Conservation (phyloP, 2,329 filamentous ascomycete species). For the Aspergillus neotritici region DNA sequence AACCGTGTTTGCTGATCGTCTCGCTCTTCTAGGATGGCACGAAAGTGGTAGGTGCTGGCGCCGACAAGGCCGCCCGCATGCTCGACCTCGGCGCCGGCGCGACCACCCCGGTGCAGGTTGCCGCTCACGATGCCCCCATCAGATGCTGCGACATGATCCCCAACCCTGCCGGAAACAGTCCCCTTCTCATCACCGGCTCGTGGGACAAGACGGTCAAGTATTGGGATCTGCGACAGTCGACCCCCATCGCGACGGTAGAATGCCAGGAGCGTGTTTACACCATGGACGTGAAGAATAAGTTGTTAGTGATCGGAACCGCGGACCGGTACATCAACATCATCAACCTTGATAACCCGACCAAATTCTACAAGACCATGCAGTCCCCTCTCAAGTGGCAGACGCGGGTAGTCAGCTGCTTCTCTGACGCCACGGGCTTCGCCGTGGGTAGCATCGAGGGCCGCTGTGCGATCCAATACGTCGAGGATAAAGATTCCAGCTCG, state of each 20-base stretch:
- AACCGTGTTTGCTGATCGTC: slow-evolving; percentile 7
- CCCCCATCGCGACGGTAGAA: slow-evolving; percentile 42
- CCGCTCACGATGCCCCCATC: slow-evolving; percentile 79
- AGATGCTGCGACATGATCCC: slow-evolving; percentile 74
- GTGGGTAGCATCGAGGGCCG: slow-evolving; percentile 95
- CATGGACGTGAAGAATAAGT: slow-evolving; percentile 82
- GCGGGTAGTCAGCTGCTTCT: slow-evolving; percentile 88
- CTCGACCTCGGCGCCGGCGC: slow-evolving; percentile 65
- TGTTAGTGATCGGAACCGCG: slow-evolving; percentile 87
- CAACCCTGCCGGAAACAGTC: slow-evolving; percentile 47
- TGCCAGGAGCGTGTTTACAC: slow-evolving; percentile 63
- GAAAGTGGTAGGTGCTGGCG: slow-evolving; percentile 79
- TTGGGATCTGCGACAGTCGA: slow-evolving; percentile 51
- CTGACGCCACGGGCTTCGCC: slow-evolving; percentile 84
- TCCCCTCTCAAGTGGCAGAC: slow-evolving; percentile 99
- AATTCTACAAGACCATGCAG: slow-evolving; percentile 94
- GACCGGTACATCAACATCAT: slow-evolving; percentile 95
- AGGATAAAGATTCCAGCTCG: slow-evolving; percentile 83
- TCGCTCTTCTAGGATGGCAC: slow-evolving; percentile 65
- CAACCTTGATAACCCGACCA: slow-evolving; percentile 78
- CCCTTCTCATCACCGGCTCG: slow-evolving; percentile 81
- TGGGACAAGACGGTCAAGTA: slow-evolving; percentile 56
- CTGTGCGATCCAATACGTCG: slow-evolving; percentile 96
- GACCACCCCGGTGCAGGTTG: slow-evolving; percentile 61
- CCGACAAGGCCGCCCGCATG: slow-evolving; percentile 84